A percentile compares a stretch with the other conserved stretches of the same genome.
Conservation (phyloP, 176 grass and related monocot species). For the Paspalum vaginatum region DNA sequence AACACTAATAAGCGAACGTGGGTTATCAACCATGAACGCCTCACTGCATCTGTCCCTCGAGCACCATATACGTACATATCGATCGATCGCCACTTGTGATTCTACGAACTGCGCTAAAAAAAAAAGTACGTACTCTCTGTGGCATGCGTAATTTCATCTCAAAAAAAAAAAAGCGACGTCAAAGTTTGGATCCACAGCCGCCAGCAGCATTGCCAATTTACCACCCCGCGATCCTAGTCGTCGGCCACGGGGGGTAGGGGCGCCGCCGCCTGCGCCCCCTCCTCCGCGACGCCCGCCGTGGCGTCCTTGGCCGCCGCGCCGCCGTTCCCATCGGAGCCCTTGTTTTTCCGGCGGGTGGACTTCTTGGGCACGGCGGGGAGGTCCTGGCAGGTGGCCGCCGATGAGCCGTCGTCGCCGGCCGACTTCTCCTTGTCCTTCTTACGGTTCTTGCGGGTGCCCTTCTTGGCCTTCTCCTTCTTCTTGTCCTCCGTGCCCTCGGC, state of each 20-base stretch:
- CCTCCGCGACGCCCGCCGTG: constrained; percentile 37
- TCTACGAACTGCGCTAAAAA: constrained; percentile 32
- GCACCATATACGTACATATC: constrained; percentile 28
- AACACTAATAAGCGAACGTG: constrained; percentile 26
- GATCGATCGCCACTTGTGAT: constrained; percentile 14
- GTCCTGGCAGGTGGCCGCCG: constrained; percentile 43
- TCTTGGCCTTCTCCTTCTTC: constrained; percentile 60
- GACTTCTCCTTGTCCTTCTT: constrained; percentile 64
- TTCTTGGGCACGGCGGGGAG: constrained; percentile 86
- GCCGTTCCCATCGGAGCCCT: constrained; percentile 46
- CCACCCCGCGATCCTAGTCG: constrained; percentile 25
- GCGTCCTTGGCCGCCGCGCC: constrained; percentile 19
- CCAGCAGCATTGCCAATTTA: not conserved
- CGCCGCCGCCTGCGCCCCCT: constrained; percentile 11
- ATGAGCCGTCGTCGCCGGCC: not conserved
- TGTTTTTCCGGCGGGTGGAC: constrained; percentile 65
- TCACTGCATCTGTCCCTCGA: constrained; percentile 6
- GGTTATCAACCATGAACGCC: constrained; percentile 1
- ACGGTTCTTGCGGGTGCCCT: constrained; percentile 53
- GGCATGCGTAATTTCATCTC: constrained; percentile 23
- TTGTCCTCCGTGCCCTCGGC: constrained; percentile 32
- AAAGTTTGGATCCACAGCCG: not conserved
- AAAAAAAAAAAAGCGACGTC: not conserved
- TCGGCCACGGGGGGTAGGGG: constrained; percentile 30
- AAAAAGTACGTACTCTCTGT: constrained; percentile 27